These are phyloP conservation scores for Kwoniella sp. DNA, from an alignment of 768 basidiomycete species.

Conservation along the genomic window DNA sequence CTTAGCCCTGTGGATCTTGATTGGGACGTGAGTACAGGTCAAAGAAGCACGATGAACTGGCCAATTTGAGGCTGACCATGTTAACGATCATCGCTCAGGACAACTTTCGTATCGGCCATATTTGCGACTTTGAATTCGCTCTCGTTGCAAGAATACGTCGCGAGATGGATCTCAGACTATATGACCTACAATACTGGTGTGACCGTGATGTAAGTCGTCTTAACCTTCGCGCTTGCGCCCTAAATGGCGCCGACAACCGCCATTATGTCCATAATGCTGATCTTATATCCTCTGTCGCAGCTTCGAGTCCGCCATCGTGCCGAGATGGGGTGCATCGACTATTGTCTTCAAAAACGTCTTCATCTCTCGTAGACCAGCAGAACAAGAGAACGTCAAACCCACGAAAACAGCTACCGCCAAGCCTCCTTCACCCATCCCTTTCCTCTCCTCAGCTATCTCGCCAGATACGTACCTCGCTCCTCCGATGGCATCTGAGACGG, in stretches of 20 bases:
- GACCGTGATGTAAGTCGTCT: constrained; percentile 66
- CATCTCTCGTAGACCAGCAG: constrained; percentile 75
- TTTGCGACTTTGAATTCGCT: constrained; percentile 88
- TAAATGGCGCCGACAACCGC: too few species aligned
- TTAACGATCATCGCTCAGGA: constrained; percentile 59
- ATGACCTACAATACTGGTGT: constrained; percentile 90
- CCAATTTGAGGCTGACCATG: too few species aligned
- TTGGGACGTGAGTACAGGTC: constrained; percentile 70
- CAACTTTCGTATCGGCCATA: constrained; percentile 91
- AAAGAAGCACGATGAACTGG: too few species aligned
- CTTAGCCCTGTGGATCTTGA: constrained; percentile 80
- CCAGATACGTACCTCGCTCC: constrained; percentile 42
- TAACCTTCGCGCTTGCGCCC: too few species aligned
- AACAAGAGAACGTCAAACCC: constrained; percentile 45
- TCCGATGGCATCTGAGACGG: constrained; percentile 31
- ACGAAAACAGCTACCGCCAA: constrained; percentile 33
- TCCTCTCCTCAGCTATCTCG: constrained; percentile 41
- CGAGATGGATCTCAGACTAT: constrained; percentile 85
- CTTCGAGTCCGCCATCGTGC: constrained; percentile 96
- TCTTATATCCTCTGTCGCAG: constrained; percentile 18
- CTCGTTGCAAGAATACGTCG: constrained; percentile 69
- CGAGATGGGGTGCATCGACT: constrained; percentile 93
- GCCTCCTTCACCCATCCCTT: constrained; percentile 43
- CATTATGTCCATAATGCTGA: constrained; percentile 5
- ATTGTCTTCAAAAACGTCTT: constrained; percentile 98